Evolutionary conservation across 768 basidiomycete species (phyloP).

Genomic region (Solioccasus polychromus): DNA sequence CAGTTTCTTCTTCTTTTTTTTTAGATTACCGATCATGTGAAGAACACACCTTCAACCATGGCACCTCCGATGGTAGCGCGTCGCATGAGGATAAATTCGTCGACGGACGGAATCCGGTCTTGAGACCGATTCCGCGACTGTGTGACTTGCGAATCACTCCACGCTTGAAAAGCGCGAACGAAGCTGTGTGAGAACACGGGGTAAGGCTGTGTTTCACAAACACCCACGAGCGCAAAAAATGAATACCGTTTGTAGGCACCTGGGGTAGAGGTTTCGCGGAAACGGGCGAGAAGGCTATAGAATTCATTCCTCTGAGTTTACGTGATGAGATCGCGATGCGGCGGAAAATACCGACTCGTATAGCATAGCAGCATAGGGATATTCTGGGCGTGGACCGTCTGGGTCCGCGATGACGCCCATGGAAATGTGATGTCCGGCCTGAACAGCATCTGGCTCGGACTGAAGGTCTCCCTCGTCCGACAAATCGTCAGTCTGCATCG

Average conservation of each 20-base stretch:
- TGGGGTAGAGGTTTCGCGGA: constrained; percentile 36
- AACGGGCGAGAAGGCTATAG: constrained; percentile 30
- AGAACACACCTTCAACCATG: constrained; percentile 36
- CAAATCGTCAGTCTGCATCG: constrained; percentile 34
- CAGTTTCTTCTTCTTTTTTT: constrained; percentile 1
- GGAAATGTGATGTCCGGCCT: constrained; percentile 34
- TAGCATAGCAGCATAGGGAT: constrained; percentile 38
- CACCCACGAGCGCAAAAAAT: too few relatives aligned
- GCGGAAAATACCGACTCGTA: constrained; percentile 31
- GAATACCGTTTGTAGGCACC: constrained; percentile 35
- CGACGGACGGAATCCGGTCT: constrained; percentile 36
- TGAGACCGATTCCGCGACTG: constrained; percentile 35
- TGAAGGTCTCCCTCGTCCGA: constrained; percentile 36
- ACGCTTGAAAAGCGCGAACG: constrained; percentile 33
- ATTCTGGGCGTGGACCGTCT: constrained; percentile 27
- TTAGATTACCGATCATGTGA: neutral
- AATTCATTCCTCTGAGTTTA: constrained; percentile 1
- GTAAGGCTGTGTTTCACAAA: too few relatives aligned
- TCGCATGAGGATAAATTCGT: constrained; percentile 38
- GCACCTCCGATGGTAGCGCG: constrained; percentile 36
- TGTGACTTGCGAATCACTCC: constrained; percentile 35
- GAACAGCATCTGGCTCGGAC: constrained; percentile 34
- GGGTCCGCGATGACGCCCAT: constrained; percentile 27
- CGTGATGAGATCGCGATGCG: constrained; percentile 7
- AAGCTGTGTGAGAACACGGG: constrained; percentile 28